phyloP scores from a whole-genome alignment of 208 protist species.

The Crithidia brevicula region DNA sequence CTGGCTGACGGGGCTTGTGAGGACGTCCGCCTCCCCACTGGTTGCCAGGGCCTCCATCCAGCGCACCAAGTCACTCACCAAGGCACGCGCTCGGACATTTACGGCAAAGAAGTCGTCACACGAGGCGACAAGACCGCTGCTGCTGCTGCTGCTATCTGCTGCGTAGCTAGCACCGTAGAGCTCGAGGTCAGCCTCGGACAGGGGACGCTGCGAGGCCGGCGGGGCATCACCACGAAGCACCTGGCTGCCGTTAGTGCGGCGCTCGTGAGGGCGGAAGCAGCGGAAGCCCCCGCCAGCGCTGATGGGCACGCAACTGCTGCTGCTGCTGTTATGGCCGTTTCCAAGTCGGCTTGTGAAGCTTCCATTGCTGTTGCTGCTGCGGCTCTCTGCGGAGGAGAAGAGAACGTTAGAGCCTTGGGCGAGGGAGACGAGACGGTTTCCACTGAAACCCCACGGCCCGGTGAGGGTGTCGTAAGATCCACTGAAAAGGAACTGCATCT shows the following conservation, averaged over 20 bases:
- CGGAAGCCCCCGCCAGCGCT: constrained; percentile 19
- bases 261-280: constrained; percentile 24
- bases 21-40: not conserved
- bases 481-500: constrained; percentile 26
- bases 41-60: constrained; percentile 42
- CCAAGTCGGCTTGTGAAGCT: not conserved
- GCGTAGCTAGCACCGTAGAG: constrained; percentile 61
- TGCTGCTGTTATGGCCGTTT: not conserved
- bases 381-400: not conserved
- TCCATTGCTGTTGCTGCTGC: constrained; percentile 1
- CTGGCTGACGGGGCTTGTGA: not conserved
- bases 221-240: constrained; percentile 11
- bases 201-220: constrained; percentile 8
- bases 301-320: not conserved
- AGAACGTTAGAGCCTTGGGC: not conserved
- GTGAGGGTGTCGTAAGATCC: constrained; percentile 27
- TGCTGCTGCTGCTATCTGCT: constrained; percentile 12
- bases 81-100: constrained; percentile 45
- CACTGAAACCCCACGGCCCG: constrained; percentile 30
- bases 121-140: not conserved
- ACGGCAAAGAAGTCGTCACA: constrained; percentile 41
- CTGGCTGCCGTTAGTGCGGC: constrained; percentile 19
- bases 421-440: constrained; percentile 19
- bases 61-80: constrained; percentile 32
- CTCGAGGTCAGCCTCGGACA: constrained; percentile 28